Evolutionary conservation across 2,329 filamentous ascomycete species (phyloP), one percentile per base, ranked within the genome.

Genomic region (Hawksworthiomyces lignivorus): DNA sequence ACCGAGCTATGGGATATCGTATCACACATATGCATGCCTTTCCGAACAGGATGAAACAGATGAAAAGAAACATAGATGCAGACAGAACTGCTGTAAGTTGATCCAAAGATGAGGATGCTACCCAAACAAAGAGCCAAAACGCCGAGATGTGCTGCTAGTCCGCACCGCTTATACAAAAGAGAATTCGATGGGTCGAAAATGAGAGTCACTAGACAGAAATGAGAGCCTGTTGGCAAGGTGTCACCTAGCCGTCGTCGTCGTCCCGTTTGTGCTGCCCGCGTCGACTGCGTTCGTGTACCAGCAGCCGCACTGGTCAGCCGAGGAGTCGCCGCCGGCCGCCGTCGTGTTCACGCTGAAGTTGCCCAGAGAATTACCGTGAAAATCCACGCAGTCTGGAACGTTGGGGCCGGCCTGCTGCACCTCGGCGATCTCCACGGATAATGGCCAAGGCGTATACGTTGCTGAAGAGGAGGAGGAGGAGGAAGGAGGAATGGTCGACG

Each of bases 351-450:
- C 36, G 8, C 59, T 57, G 43, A 63, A 61, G 4, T 67, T 52
- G 7, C 61, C 63, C 20, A 70, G 53, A n/a, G 42, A 43, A 1
- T 55, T 53, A 4, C 67, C 67, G 5, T 54, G 43, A 4, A 46
- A 47, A 38, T 70, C 62, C 37, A 61, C 67, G 56, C 81, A 84
- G 17, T 67, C 64, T 1, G 79, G 80, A 4, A 72, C 63, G 7
- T 66, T 65, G 3, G 60, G 28, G 3, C 69, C 72, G 9, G 69
- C 66, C 2, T 52, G 57, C 48, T 73, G 70, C 21, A 63, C 56
- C 57, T 81, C 71, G 41, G 65, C 62, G 29, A 82, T 61, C 37
- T 75, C 69, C 2, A 80, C 69, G 15, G 75, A 70, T 43, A 69
- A 79, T 0, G 77, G 75, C 78, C 78, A 83, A 1, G 59, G 50